A percentile compares a stretch with the other conserved stretches of the same genome.
Conservation (phyloP, 148 eudicot species). For the Limonium bicolor region DNA sequence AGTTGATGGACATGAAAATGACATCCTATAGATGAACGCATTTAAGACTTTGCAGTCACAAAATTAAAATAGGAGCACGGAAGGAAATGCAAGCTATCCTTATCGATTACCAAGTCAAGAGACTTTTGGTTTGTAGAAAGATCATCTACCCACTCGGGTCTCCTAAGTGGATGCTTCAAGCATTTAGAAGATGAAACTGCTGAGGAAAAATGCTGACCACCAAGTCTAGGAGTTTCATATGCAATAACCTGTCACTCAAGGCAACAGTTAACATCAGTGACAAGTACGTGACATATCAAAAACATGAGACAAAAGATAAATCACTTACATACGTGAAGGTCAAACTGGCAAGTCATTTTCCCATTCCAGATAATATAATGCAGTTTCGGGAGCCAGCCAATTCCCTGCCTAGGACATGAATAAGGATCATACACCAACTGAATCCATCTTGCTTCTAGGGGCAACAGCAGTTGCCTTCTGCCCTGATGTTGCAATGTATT, state of each 20-base stretch:
- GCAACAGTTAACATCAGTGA: constrained; percentile 11
- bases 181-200: constrained; percentile 20
- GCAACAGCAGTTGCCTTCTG: constrained; percentile 12
- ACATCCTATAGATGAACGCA: constrained; percentile 33
- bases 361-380: constrained; percentile 54
- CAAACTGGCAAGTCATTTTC: constrained; percentile 19
- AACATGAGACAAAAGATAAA: constrained; percentile 17
- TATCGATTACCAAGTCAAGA: constrained; percentile 66
- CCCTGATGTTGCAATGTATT: constrained; percentile 19
- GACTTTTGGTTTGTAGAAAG: constrained; percentile 34
- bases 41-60: no score
- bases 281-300: constrained; percentile 2
- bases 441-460: constrained; percentile 24
- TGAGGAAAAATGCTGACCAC: constrained; percentile 65
- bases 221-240: constrained; percentile 70
- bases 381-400: constrained; percentile 36
- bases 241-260: constrained; percentile 47
- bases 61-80: no score
- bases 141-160: constrained; percentile 65
- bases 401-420: constrained; percentile 14
- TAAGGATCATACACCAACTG: constrained; percentile 25
- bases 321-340: constrained; percentile 99
- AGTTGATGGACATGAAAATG: constrained; percentile 56
- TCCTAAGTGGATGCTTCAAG: constrained; percentile 16
- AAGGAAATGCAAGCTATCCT: background rate